Conservation (phyloP, 2,329 filamentous ascomycete genomes). For the Byssothecium circinans region DNA sequence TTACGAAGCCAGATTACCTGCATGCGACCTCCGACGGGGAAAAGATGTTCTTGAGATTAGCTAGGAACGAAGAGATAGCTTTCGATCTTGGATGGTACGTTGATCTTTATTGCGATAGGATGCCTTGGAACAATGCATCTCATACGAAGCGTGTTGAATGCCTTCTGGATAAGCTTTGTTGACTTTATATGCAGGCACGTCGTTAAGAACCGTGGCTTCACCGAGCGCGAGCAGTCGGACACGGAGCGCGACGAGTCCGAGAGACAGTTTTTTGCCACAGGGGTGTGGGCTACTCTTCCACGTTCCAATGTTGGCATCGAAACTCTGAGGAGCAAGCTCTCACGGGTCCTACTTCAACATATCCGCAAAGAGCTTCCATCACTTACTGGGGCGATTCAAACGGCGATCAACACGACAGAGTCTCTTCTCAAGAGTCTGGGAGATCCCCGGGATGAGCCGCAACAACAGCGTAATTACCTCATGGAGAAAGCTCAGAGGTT, state of each 20-base stretch:
- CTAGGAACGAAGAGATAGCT: slow-evolving; percentile 34
- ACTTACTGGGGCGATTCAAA: slow-evolving; percentile 19
- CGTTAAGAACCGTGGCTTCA: slow-evolving; percentile 38
- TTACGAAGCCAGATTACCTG: slow-evolving; percentile 48
- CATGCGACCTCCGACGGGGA: slow-evolving; percentile 26
- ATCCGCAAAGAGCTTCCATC: slow-evolving; percentile 33
- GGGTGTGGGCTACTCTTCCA: slow-evolving; percentile 21
- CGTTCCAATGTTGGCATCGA: slow-evolving; percentile 32
- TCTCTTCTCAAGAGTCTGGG: slow-evolving; percentile 20
- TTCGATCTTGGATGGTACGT: slow-evolving; percentile 38
- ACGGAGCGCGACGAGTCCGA: slow-evolving; percentile 31
- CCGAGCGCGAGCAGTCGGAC: slow-evolving; percentile 16
- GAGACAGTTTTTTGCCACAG: slow-evolving; percentile 23
- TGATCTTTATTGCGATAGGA: no score
- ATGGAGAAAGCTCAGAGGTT: slow-evolving; percentile 23
- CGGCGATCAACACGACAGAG: slow-evolving; percentile 15
- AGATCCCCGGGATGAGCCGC: slow-evolving; percentile 17
- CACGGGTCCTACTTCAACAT: slow-evolving; percentile 34
- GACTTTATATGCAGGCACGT: slow-evolving; percentile 23
- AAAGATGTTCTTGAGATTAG: slow-evolving; percentile 26
- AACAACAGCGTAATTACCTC: slow-evolving; percentile 27
- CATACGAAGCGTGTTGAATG: no score
- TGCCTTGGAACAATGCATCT: no score
- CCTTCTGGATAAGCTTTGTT: no score
- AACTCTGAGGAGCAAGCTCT: slow-evolving; percentile 30